These are phyloP conservation scores for Sporothrix euskadiensis DNA, from an alignment of 2,329 filamentous ascomycete genomes.

Conservation along the genomic window DNA sequence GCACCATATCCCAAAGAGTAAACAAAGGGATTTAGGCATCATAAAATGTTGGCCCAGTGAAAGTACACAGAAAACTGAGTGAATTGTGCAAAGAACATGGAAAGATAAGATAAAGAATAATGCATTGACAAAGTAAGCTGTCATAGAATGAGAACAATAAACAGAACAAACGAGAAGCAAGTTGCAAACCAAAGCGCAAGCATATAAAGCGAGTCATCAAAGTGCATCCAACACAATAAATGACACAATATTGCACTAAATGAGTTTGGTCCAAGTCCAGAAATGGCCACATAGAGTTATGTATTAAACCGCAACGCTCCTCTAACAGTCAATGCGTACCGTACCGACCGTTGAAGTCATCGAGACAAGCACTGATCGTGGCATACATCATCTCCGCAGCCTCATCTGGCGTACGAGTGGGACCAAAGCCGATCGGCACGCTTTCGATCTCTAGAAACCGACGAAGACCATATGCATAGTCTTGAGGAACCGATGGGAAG, in stretches of 20 bases:
- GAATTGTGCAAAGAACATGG: background rate
- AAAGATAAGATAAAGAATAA: background rate
- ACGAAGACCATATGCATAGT: background rate
- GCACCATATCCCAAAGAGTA: background rate
- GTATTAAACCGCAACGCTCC: background rate
- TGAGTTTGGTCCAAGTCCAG: background rate
- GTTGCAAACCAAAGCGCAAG: background rate
- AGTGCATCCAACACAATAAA: too few relatives aligned
- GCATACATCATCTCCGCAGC: background rate
- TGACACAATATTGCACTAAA: too few relatives aligned
- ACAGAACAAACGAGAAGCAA: background rate
- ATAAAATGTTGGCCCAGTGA: background rate
- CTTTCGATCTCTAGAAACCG: background rate
- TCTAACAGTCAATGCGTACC: background rate
- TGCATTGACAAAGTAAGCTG: background rate
- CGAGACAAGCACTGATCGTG: background rate
- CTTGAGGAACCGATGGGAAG: background rate
- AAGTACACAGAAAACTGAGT: background rate
- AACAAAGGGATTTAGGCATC: background rate
- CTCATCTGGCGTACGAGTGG: background rate
- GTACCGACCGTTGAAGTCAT: background rate
- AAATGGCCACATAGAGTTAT: background rate
- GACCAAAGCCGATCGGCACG: background rate
- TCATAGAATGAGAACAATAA: background rate
- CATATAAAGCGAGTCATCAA: background rate